Base-by-base conservation (phyloP, 257 asterid genomes). In the Solanum lignicaule region DNA sequence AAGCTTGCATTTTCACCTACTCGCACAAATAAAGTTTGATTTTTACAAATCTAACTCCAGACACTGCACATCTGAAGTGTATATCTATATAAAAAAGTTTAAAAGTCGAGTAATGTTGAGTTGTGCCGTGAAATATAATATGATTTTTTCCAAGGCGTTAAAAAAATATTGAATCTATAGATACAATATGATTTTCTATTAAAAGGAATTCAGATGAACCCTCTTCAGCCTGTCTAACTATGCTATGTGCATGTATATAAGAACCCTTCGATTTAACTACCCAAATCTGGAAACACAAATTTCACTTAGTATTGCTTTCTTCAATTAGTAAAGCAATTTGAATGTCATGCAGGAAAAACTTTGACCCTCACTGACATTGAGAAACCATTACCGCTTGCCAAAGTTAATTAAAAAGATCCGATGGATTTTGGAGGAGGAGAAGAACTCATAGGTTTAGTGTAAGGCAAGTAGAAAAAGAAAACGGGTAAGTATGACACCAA, bases 1-100 rank as follows among this genome's bases (percentile, higher is more conserved):
- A 93, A 90, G 89, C 87, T 83, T 1, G 91, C 89, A 32, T 93
- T 94, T 20, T 90, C 89, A 1, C 94, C 92, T 25, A 27, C 25
- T 48, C 92, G 92, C 16, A 52, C 21, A 52, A 52, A 6, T 18
- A 52, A 46, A 16, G 9, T 52, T 16, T 52, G 62, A 52, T 52
- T 52, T 52, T 52, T 52, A 52, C 23, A 52, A 52, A 52, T 52
- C 62, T 52, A 16, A 52, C 62, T 52, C 20, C 9, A 16, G 23
- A 52, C 4, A 52, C 9, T 16, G 9, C 62, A 52, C 62, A 52
- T 52, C 4, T 52, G 62, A 52, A 52, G 62, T 52, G 62, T 16
- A 52, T 52, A 16, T 52, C 23, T 48, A 52, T 2, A 16, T 52
- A 52, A 2, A 52, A 52, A 52, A 52, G 23, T 52, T 18, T 16